A percentile compares a stretch with the other conserved stretches of the same genome.
Evolutionary conservation across 495 filamentous ascomycete genomes (phyloP).

Genomic region (Talaromyces stipitatus): DNA sequence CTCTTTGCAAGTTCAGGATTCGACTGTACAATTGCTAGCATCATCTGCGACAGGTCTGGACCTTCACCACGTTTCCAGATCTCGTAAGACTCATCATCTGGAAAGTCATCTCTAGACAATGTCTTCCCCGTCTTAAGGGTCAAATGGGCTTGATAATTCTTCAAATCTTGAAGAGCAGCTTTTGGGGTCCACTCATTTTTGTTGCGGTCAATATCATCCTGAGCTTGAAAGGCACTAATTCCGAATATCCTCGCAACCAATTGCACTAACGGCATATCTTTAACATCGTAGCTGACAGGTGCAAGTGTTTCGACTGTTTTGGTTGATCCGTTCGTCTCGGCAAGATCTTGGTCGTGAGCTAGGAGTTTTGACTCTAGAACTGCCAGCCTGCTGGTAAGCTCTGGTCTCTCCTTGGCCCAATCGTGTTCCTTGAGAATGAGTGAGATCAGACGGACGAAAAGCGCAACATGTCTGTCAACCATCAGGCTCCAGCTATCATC

Average conservation of each 20-base stretch:
- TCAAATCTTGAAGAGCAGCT: slow-evolving; percentile 83
- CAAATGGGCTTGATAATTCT: slow-evolving; percentile 82
- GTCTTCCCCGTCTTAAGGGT: slow-evolving; percentile 73
- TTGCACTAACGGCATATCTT: slow-evolving; percentile 93
- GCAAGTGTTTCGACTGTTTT: slow-evolving; percentile 68
- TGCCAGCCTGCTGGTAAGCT: slow-evolving; percentile 68
- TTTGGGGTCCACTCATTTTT: slow-evolving; percentile 81
- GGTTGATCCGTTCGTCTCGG: slow-evolving; percentile 44
- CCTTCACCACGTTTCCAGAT: slow-evolving; percentile 81
- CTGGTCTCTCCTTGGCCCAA: slow-evolving; percentile 71
- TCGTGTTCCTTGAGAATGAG: slow-evolving; percentile 72
- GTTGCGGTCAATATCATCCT: slow-evolving; percentile 77
- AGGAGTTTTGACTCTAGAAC: slow-evolving; percentile 90
- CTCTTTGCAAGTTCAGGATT: slow-evolving; percentile 80
- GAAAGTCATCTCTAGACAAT: slow-evolving; percentile 77
- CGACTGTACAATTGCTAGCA: slow-evolving; percentile 77
- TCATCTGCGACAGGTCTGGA: slow-evolving; percentile 81
- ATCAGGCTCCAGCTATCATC: slow-evolving; percentile 90
- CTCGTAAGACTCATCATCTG: slow-evolving; percentile 83
- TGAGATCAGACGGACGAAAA: slow-evolving; percentile 85
- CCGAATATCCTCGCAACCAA: slow-evolving; percentile 79
- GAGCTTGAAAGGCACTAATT: slow-evolving; percentile 64
- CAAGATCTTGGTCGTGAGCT: slow-evolving; percentile 87
- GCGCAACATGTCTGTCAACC: slow-evolving; percentile 88
- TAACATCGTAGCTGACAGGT: slow-evolving; percentile 81